Conservation (phyloP, 1,284 basidiomycete species). For the Cryptococcus floricola region DNA sequence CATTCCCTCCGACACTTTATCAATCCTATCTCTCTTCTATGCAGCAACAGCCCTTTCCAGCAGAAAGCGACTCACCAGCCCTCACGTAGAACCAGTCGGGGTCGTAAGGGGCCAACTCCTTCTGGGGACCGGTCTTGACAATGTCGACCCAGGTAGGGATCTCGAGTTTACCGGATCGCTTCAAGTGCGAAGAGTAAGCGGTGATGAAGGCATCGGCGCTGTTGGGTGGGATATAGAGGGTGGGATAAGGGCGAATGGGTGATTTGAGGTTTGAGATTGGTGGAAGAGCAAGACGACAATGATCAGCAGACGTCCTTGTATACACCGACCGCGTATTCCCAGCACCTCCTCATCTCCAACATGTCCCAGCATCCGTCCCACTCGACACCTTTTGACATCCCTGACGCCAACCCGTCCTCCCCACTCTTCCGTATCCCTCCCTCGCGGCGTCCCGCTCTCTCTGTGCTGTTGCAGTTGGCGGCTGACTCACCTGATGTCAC, state of each 20-base stretch:
- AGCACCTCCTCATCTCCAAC: background rate
- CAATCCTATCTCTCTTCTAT: too few species aligned
- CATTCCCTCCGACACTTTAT: background rate
- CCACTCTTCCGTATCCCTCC: background rate
- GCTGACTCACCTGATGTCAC: slow-evolving; percentile 73
- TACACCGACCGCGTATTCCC: background rate
- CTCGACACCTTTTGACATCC: too few species aligned
- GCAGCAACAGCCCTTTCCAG: too few species aligned
- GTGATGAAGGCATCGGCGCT: slow-evolving; percentile 68
- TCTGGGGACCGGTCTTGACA: slow-evolving; percentile 97
- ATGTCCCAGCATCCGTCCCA: background rate
- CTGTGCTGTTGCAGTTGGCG: background rate
- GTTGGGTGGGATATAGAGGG: background rate
- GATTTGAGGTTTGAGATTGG: background rate
- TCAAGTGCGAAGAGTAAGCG: slow-evolving; percentile 74
- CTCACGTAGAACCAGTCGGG: slow-evolving; percentile 99
- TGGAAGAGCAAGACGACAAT: background rate
- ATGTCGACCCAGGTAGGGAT: slow-evolving; percentile 98
- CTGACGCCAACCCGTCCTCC: too few species aligned
- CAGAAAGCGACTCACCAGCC: slow-evolving; percentile 63
- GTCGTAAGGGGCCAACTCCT: slow-evolving; percentile 98
- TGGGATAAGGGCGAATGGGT: background rate
- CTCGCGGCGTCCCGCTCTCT: background rate
- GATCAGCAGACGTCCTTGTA: background rate
- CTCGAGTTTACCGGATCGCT: slow-evolving; percentile 73